Conservation (phyloP, 1,284 basidiomycete species). For the Microbotryum violaceum region DNA sequence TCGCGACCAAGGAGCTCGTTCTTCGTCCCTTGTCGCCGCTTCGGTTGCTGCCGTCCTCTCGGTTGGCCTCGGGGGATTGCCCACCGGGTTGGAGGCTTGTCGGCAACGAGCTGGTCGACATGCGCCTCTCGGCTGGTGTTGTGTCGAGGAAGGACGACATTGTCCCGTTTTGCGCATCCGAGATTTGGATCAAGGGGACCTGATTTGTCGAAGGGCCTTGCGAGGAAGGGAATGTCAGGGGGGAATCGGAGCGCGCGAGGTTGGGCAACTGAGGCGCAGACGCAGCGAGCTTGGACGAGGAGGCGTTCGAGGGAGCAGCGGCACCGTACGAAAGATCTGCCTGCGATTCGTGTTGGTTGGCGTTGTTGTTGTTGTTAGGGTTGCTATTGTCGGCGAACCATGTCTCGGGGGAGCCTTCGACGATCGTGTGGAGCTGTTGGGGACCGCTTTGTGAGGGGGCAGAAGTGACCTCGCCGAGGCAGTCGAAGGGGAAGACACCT, state of each 20-base stretch:
- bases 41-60: background rate
- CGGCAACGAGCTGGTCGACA: background rate
- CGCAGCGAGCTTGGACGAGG: background rate
- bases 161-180: too few relatives aligned
- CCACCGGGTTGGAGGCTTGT: background rate
- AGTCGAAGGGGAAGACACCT: conserved; percentile 37
- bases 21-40: conserved; percentile 17
- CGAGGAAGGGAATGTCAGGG: conserved; percentile 15
- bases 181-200: too few relatives aligned
- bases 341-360: background rate
- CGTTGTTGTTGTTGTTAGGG: background rate
- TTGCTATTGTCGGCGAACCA: background rate
- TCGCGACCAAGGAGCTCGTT: conserved; percentile 30
- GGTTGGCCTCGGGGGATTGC: background rate
- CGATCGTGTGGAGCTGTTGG: background rate
- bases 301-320: background rate
- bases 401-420: background rate
- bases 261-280: conserved; percentile 18
- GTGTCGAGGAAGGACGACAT: too few relatives aligned
- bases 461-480: conserved; percentile 26
- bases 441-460: background rate
- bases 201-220: too few relatives aligned
- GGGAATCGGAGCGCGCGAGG: conserved; percentile 19
- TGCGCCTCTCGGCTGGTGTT: too few relatives aligned
- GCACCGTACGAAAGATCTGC: too few relatives aligned